phyloP scores from a whole-genome alignment of 495 filamentous ascomycete genomes.

The Aspergillus sparsus region DNA sequence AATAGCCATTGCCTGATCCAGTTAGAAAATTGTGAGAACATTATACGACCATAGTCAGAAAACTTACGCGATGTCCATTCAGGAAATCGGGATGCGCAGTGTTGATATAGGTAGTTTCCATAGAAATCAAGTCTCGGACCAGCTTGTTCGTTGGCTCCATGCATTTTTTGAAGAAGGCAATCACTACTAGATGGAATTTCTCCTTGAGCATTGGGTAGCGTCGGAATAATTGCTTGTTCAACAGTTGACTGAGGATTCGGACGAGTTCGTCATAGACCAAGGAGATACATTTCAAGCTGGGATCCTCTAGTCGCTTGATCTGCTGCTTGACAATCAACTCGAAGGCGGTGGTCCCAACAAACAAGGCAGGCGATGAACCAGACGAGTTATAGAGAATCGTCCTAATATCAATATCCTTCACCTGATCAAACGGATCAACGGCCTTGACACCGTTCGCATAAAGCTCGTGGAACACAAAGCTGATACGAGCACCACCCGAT shows the following conservation, averaged over 20 bases:
- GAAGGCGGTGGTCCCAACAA: slow-evolving; percentile 96
- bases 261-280: slow-evolving; percentile 98
- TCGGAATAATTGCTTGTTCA: slow-evolving; percentile 86
- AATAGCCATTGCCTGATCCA: slow-evolving; percentile 82
- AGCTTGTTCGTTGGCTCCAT: slow-evolving; percentile 98
- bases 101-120: slow-evolving; percentile 98
- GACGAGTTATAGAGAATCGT: slow-evolving; percentile 98
- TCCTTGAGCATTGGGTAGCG: slow-evolving; percentile 93
- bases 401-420: slow-evolving; percentile 97
- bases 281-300: slow-evolving; percentile 93
- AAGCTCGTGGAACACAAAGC: slow-evolving; percentile 98
- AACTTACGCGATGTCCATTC: slow-evolving; percentile 80
- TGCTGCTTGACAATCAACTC: slow-evolving; percentile 99
- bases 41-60: neutral
- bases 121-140: slow-evolving; percentile 85
- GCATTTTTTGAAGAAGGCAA: slow-evolving; percentile 93
- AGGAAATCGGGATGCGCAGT: slow-evolving; percentile 98
- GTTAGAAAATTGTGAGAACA: slow-evolving; percentile 15
- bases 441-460: slow-evolving; percentile 98
- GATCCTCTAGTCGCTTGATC: slow-evolving; percentile 95
- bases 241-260: slow-evolving; percentile 86
- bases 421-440: slow-evolving; percentile 94
- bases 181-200: slow-evolving; percentile 93
- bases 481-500: slow-evolving; percentile 96
- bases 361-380: slow-evolving; percentile 93